Evolutionary conservation across 768 basidiomycete genomes (phyloP).

Genomic region (Fibroporia radiculosa): DNA sequence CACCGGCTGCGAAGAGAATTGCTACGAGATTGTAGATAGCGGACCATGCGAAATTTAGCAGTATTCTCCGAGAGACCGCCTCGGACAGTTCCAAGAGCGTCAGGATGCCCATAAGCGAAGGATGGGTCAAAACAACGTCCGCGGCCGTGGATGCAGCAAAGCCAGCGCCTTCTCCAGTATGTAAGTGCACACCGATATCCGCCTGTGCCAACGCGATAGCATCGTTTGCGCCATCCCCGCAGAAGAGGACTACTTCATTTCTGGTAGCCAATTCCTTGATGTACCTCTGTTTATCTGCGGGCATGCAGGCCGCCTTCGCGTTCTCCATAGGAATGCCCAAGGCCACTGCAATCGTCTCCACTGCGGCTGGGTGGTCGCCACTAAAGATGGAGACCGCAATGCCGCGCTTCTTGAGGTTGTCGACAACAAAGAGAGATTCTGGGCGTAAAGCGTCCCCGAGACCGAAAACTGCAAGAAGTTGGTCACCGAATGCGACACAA

Average conservation of each 20-base stretch:
- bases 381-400: slow-evolving; percentile 40
- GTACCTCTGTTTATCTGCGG: slow-evolving; percentile 36
- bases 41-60: slow-evolving; percentile 30
- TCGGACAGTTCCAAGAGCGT: slow-evolving; percentile 31
- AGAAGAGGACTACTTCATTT: slow-evolving; percentile 31
- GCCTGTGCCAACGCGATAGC: slow-evolving; percentile 42
- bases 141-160: slow-evolving; percentile 36
- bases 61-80: slow-evolving; percentile 27
- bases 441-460: slow-evolving; percentile 39
- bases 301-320: slow-evolving; percentile 36
- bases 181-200: slow-evolving; percentile 35
- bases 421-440: slow-evolving; percentile 30
- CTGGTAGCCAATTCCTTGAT: slow-evolving; percentile 21
- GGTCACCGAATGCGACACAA: slow-evolving; percentile 25
- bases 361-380: slow-evolving; percentile 41
- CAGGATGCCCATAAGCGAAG: slow-evolving; percentile 27
- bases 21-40: slow-evolving; percentile 38
- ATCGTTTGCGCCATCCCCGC: slow-evolving; percentile 50
- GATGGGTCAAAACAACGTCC: slow-evolving; percentile 36
- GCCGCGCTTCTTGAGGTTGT: slow-evolving; percentile 25
- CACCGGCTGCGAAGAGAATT: slow-evolving; percentile 42
- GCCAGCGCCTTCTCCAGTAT: slow-evolving; percentile 24
- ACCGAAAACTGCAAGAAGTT: slow-evolving; percentile 28
- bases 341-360: slow-evolving; percentile 29
- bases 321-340: slow-evolving; percentile 32